Conservation (phyloP, 805 yeast species). For the Candida namnaoensis region DNA sequence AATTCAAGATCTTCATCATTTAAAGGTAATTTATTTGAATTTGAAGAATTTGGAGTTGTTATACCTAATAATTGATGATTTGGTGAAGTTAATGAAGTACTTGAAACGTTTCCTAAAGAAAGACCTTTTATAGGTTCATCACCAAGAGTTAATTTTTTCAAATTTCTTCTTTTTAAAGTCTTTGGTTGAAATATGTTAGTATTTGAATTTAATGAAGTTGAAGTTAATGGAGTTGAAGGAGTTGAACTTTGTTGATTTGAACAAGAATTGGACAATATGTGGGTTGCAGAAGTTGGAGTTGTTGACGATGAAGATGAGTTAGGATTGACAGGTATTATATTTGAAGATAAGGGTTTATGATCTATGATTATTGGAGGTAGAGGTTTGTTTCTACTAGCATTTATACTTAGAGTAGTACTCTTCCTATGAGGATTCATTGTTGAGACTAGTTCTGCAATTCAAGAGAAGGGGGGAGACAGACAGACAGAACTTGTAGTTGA, state of each 20-base stretch:
- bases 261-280: too few species aligned
- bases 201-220: background rate
- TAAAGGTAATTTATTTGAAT: conserved; percentile 21
- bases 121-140: conserved; percentile 1
- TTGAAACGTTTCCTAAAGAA: background rate
- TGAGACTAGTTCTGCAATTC: background rate
- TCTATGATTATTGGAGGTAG: conserved; percentile 17
- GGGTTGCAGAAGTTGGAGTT: background rate
- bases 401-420: conserved; percentile 16
- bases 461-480: too few species aligned
- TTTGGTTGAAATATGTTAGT: conserved; percentile 25
- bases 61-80: background rate
- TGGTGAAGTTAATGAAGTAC: conserved; percentile 9
- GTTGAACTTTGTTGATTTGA: background rate
- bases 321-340: background rate
- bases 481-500: too few species aligned
- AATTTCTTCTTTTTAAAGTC: conserved; percentile 47
- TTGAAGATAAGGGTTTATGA: background rate
- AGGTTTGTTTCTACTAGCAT: conserved; percentile 17
- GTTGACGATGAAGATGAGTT: conserved; percentile 3
- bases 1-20: conserved; percentile 25
- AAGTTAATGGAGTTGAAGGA: background rate
- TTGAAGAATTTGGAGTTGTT: conserved; percentile 17
- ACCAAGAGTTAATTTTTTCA: conserved; percentile 43
- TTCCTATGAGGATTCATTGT: conserved; percentile 9